Evolutionary conservation across 768 basidiomycete species (phyloP), one percentile per base, ranked within the genome.

Genomic region (Trametes cinnabarina): DNA sequence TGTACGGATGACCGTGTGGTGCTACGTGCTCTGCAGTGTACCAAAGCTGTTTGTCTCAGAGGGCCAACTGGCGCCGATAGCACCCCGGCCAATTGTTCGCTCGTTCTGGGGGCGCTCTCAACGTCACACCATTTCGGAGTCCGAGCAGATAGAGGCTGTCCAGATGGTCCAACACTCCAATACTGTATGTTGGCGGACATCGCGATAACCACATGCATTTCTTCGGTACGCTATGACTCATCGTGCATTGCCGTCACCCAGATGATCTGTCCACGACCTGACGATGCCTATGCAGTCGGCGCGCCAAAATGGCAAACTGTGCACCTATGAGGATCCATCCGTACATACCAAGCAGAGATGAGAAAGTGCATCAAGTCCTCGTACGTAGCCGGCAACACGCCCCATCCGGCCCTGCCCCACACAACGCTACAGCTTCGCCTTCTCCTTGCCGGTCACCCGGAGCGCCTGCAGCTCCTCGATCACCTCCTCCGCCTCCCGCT

Each of bases 401-500:
- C 20, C 17, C 25, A 28, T 25, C 12, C 22, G 20, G 41, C 5
- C 46, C 32, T 20, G 19, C 47, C 30, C 17, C 47, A 20, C 6
- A 43, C 22, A n/a, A 23, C 26, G n/a, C 49, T 28, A 69, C 43
- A 72, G 48, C 53, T 71, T 72, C 25, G 71, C 60, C 47, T 43
- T 69, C 22, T 66, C 60, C 35, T 43, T 49, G 7, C 30, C 48
- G 10, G 46, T 37, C 5, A 63, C 65, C 53, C 44, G 56, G 44
- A 74, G 55, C 57, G 65, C 70, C 22, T 67, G 70, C 66, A 90
- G 63, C 12, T 76, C 69, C 17, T 72, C 76, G 47, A 94, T 81
- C 47, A 86, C 81, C 53, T 81, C 82, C 70, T 89, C 87, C 0
- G 86, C 86, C 67, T 93, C 92, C 49, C 68, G 76, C 74, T 92